Evolutionary conservation across 441 rosid species (phyloP), one percentile per base, ranked within the genome.

Genomic region (Isatis lusitanica): DNA sequence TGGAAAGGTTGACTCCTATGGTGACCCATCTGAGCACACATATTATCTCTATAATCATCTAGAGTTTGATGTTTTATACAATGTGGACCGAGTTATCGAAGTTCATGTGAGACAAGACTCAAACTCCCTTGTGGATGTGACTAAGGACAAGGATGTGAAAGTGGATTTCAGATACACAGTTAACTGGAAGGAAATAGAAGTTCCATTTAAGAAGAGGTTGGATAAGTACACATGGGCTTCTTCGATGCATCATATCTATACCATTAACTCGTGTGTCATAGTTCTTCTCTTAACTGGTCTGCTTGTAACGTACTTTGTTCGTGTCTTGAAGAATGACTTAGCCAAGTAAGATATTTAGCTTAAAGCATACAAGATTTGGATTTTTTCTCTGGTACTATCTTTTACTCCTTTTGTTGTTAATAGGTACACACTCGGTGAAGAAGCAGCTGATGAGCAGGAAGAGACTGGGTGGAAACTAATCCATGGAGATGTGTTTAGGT

Each of bases 381-480:
- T 36, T 9, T 6, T 35, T 9, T 36, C 40, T 8, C 2, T 36
- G 3, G 3, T 36, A 36, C 40, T 9, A 36, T 10, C 40, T 36
- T 36, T 71, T 26, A 43, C 9, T 35, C 17, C 4, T 57, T 24
- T 46, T 74, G 4, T 15, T 26, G 10, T 4, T 74, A 10, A 50
- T 30, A 85, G 87, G 79, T 83, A 85, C 70, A 82, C 87, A 9
- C 85, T 79, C 77, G 85, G 81, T 39, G 88, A 83, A 76, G 88
- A 85, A 44, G 70, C 80, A 44, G 81, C 68, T 38, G 86, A 85
- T 64, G 85, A 83, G 74, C 81, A 81, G 63, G 89, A 80, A 58
- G 89, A 85, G 79, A 82, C 81, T 62, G 87, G 89, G 40, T 81
- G 86, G 89, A 85, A 83, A 52, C 71, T 79, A 75, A 80, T 83